Evolutionary conservation across 2,329 filamentous ascomycete genomes (phyloP), one percentile per base, ranked within the genome.

Genomic region (Fusarium graminum): DNA sequence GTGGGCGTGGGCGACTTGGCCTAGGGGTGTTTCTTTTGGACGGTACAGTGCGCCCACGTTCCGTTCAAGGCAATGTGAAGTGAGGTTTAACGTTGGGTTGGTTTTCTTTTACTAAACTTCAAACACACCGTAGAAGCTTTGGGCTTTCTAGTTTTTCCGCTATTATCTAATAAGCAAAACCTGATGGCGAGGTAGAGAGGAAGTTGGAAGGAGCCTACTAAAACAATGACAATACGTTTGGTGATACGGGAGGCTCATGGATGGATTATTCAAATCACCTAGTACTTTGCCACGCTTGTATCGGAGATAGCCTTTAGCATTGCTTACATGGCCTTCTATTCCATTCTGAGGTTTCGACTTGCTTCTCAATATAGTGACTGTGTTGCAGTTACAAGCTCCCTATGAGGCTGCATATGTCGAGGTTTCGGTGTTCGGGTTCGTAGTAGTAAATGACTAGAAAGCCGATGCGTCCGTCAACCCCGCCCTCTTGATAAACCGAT

Each of bases 21-120:
- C 51, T 50, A 32, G 59, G 59, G 58, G 59, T 38, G 51, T 63
- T 63, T 44, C 39, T 42, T 56, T 41, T 11, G 69, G 68, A 73
- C 71, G 73, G 69, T 71, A 73, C 71, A 73, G 71, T 73, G 71
- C 71, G 71, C 67, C 26, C 38, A 39, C 28, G 39, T 34, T 36
- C 19, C 17, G 47, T 39, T 34, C 29, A 44, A 36, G 42, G 29
- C 17, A 36, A 22, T 22, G 46, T 36, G 29, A 47, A 34, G 39
- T 28, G 29, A 47, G 39, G 43, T 43, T 32, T 34, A 26, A 52
- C 25, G 39, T 34, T 32, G 29, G 29, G 32, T 34, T 34, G 32
- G 16, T 16, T 53, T 57, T n/a, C 40, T 52, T 45, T 52, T 22
- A 16, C 29, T 17, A 36, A 52, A 46, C 30, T 47, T 36, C 41